Conservation (phyloP, 2,329 filamentous ascomycete species). For the Colletotrichum falcatum region DNA sequence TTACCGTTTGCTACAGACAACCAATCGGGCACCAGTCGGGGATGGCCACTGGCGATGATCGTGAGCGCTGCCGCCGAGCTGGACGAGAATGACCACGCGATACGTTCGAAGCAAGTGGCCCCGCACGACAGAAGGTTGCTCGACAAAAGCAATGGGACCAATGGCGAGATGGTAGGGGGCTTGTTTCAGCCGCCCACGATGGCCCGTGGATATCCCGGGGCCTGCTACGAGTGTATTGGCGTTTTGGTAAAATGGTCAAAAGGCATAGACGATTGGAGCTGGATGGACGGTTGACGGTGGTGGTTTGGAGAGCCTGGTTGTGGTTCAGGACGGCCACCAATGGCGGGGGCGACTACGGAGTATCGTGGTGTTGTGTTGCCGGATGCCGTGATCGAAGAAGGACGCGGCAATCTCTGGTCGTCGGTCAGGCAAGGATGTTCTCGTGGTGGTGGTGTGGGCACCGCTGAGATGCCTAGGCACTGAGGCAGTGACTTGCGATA, state of each 20-base stretch:
- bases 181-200: conserved; percentile 11
- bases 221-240: not conserved
- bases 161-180: not conserved
- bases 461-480: conserved; percentile 3
- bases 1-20: conserved; percentile 5
- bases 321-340: not conserved
- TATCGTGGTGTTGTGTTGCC: conserved; percentile 26
- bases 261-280: not conserved
- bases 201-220: not conserved
- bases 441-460: conserved; percentile 30
- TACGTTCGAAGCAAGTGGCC: not conserved
- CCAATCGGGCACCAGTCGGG: not conserved
- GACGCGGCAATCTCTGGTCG: conserved; percentile 13
- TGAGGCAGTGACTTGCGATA: conserved; percentile 23
- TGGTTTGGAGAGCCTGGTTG: not conserved
- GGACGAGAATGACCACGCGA: not conserved
- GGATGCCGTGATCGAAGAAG: conserved; percentile 5
- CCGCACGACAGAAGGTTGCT: not conserved
- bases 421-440: conserved; percentile 33
- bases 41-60: conserved; percentile 1
- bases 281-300: not conserved
- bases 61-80: conserved; percentile 1
- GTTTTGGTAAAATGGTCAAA: not conserved
- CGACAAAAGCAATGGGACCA: not conserved
- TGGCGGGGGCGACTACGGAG: conserved; percentile 4